Percentiles rank a stretch among this genome's conserved stretches.
Evolutionary conservation across 2,329 filamentous ascomycete species (phyloP).

Genomic region (Exophiala calicioides): DNA sequence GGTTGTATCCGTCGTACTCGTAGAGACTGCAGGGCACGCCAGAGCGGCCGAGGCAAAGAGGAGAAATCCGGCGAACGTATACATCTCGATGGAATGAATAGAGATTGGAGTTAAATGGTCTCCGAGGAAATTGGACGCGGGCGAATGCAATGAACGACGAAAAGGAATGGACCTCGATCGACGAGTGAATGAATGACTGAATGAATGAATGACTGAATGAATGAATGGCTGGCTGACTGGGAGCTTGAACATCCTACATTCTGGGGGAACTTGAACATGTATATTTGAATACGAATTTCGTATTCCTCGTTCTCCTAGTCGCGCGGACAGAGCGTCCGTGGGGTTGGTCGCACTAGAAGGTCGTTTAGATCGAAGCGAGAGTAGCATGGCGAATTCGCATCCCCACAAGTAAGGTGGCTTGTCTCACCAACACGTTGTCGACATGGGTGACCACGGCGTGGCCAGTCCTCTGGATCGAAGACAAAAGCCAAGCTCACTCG

Average conservation of each 20-base stretch:
- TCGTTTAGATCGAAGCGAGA: conserved; percentile 16
- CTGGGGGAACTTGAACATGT: too few species aligned
- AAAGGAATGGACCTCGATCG: conserved; percentile 24
- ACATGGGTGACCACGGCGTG: conserved; percentile 4
- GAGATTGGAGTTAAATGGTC: not conserved
- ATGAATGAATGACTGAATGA: conserved; percentile 12
- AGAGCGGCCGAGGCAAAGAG: conserved; percentile 16
- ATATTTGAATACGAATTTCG: too few species aligned
- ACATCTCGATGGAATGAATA: conserved; percentile 13
- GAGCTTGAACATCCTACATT: conserved; percentile 6
- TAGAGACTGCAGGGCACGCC: conserved; percentile 11
- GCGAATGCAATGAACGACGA: conserved; percentile 7
- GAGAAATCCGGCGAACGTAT: conserved; percentile 9
- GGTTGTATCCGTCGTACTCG: too few species aligned
- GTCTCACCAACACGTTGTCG: conserved; percentile 17
- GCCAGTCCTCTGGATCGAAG: not conserved
- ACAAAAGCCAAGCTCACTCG: not conserved
- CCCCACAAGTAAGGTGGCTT: not conserved
- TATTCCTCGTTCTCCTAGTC: too few species aligned
- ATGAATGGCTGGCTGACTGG: conserved; percentile 11
- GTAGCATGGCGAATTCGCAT: not conserved
- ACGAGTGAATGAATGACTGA: conserved; percentile 24
- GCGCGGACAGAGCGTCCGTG: too few species aligned
- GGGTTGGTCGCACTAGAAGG: conserved; percentile 10
- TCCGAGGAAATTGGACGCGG: not conserved